Base-by-base conservation (phyloP, 2,329 filamentous ascomycete genomes). In the Xylariales sp. region DNA sequence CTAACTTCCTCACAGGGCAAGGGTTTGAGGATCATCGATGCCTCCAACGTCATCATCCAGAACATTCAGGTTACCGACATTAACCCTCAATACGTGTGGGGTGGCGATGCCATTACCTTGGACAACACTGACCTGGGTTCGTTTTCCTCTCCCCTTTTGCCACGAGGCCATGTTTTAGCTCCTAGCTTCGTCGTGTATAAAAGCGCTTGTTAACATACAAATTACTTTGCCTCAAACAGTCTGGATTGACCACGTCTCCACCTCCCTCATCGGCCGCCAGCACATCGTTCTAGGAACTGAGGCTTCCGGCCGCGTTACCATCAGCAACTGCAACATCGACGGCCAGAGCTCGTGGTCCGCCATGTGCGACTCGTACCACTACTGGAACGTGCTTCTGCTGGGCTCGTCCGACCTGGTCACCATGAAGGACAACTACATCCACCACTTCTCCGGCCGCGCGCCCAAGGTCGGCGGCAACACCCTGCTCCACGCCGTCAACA, bases 81-180 rank as follows among this genome's bases (percentile, higher is more conserved):
- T 33, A 78, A 79, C 62, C 67, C 74, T 13, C 51, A 72, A 53
- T 74, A 76, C 49, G 72, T 79, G 48, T 79, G 75, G 75, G 75
- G 75, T 38, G 75, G 74, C 37, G 75, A 78, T 52, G 75, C 69
- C 27, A 74, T 79, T 52, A 74, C 71, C 28, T 54, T 43, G 33
- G 41, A 40, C 38, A 33, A 23, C 25, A 40, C 41, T 23, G 41
- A 43, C 30, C 33, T 43, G 45, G n/a, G n/a, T n/a, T n/a, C n/a
- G n/a, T 6, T 15, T 3, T n/a, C 17, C 29, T 32, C 10, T 16
- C 7, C 5, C 11, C 4, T 16, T 19, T 28, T 38, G 5, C n/a
- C n/a, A n/a, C n/a, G n/a, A n/a, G n/a, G n/a, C n/a, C n/a, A n/a
- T n/a, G n/a, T n/a, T n/a, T n/a, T n/a, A n/a, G n/a, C n/a, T n/a